Evolutionary conservation across 2,329 filamentous ascomycete genomes (phyloP).

Genomic region (Diplodia intermedia): DNA sequence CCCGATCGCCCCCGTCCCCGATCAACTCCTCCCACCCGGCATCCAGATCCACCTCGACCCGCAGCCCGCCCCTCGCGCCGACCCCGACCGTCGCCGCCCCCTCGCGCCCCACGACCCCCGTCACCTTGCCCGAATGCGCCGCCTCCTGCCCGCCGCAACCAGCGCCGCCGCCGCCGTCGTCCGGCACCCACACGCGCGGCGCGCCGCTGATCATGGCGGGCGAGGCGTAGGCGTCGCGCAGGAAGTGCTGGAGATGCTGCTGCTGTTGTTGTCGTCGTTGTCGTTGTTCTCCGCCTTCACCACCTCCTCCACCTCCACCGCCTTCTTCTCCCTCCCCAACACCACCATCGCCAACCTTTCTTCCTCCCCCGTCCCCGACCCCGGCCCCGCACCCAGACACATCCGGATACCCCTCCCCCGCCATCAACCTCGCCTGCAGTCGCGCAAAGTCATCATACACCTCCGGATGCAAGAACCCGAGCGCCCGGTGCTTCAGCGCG

Average conservation of each 20-base stretch:
- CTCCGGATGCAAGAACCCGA: slow-evolving; percentile 16
- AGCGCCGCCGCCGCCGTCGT: background rate
- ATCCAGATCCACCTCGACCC: slow-evolving; percentile 2
- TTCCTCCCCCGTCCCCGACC: too few relatives aligned
- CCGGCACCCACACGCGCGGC: slow-evolving; percentile 24
- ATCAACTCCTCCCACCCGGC: slow-evolving; percentile 12
- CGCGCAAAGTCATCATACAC: background rate
- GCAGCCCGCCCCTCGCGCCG: background rate
- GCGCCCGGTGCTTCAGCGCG: background rate
- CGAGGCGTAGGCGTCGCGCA: slow-evolving; percentile 7
- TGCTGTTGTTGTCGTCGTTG: background rate
- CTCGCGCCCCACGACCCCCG: background rate
- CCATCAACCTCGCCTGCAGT: background rate
- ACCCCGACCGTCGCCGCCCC: background rate
- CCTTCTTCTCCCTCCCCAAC: background rate
- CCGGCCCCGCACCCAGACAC: background rate
- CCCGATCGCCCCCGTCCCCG: background rate
- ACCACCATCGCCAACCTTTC: too few relatives aligned
- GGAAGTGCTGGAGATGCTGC: background rate
- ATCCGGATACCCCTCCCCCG: background rate
- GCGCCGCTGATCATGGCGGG: slow-evolving; percentile 13
- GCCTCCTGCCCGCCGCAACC: background rate
- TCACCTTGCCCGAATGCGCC: background rate
- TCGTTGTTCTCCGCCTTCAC: background rate
- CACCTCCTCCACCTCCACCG: too few relatives aligned